Evolutionary conservation across 495 filamentous ascomycete species (phyloP), one percentile per base, ranked within the genome.

Genomic region (Terfezia claveryi): DNA sequence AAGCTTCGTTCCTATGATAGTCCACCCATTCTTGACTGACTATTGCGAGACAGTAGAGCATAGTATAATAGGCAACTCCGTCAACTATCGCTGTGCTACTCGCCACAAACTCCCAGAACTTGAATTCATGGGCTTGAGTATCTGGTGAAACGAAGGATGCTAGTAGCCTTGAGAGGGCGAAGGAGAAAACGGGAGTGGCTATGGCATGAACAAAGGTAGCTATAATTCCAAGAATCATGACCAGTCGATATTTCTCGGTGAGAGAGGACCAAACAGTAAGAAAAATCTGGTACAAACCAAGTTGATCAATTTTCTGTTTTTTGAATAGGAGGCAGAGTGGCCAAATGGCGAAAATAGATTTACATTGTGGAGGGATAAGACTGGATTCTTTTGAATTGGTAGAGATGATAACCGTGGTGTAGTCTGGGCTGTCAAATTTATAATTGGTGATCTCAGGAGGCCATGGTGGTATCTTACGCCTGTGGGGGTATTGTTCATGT

Each of bases 11-110:
- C 1, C 87, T 80, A 2, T 92, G 72, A 1, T 68, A 62, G 62
- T 91, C 80, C 49, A 87, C 74, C 91, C 91, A 96, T 23, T 72
- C 68, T 61, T 94, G 85, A 4, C 80, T 83, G 32, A 72, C 79
- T 16, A 69, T 67, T 55, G 92, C 85, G 17, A 94, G 70, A 12
- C 81, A 64, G 61, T 81, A 85, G 54, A 82, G 77, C 67, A 77
- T 79, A 10, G 75, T 64, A 58, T 77, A 92, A 0, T 73, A 77
- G 8, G 79, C 71, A 8, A 73, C 50, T 0, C 76, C 80, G 61
- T 94, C 86, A 4, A 73, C 64, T 23, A 77, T 58, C 1, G 85
- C 81, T 8, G 94, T 73, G 0, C 20, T 20, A 68, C 76, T 1
- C 10, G 94, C 77, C 11, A 70, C 68, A 12, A 83, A 62, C 3